phyloP scores from a whole-genome alignment of 2,329 filamentous ascomycete genomes.

The Xylariaceae sp. region DNA sequence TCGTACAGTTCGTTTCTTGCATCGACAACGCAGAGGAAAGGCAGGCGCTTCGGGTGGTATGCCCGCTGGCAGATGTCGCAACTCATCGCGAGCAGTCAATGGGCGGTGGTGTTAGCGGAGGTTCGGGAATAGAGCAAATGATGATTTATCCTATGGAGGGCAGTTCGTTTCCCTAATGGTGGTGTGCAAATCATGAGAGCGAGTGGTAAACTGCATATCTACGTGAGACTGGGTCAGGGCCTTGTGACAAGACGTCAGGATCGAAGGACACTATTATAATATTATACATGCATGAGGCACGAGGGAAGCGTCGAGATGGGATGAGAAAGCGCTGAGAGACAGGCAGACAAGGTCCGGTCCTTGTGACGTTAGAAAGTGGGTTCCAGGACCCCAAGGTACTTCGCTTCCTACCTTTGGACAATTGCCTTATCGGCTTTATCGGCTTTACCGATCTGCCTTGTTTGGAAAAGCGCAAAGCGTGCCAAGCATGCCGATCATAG shows the following conservation, averaged over 20 bases:
- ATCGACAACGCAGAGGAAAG: constrained; percentile 73
- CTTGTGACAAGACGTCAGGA: neutral
- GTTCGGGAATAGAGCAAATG: neutral
- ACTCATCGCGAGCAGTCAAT: constrained; percentile 57
- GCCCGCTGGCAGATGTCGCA: constrained; percentile 70
- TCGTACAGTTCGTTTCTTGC: constrained; percentile 73
- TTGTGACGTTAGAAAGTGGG: constrained; percentile 33
- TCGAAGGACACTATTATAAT: neutral
- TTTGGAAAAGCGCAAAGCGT: neutral
- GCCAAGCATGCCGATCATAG: constrained; percentile 19
- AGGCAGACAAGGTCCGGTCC: constrained; percentile 20
- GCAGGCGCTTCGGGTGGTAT: constrained; percentile 60
- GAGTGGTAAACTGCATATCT: constrained; percentile 30
- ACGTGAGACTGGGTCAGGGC: constrained; percentile 20
- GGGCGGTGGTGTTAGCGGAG: neutral
- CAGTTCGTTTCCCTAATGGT: constrained; percentile 8
- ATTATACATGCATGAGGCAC: constrained; percentile 10
- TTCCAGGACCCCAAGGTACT: constrained; percentile 10
- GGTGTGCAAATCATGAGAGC: constrained; percentile 13
- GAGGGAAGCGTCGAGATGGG: constrained; percentile 7
- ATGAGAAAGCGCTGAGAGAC: constrained; percentile 7
- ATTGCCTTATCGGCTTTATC: constrained; percentile 23
- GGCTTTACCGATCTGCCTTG: constrained; percentile 28
- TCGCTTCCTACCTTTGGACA: neutral
- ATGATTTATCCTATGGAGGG: constrained; percentile 17